These are phyloP conservation scores for Musa itinerans DNA, from an alignment of 176 grass and related monocot species.

Conservation along the genomic window DNA sequence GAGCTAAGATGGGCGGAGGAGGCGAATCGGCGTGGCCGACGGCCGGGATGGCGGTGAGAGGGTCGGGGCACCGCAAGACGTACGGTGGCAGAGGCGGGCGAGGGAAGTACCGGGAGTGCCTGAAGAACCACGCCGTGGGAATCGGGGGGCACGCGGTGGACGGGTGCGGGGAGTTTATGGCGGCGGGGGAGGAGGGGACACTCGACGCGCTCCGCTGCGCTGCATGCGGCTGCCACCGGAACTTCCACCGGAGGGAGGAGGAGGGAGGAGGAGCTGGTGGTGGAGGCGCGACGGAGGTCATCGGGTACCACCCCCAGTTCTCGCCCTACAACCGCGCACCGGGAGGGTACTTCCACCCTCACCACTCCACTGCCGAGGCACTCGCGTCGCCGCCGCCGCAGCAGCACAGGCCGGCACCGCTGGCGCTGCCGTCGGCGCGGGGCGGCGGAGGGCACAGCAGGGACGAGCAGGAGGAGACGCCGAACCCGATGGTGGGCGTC, in stretches of 20 bases:
- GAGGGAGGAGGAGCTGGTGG: neutral
- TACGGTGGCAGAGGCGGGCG: neutral
- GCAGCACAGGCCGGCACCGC: neutral
- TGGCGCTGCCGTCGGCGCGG: conserved; percentile 7
- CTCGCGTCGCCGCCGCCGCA: neutral
- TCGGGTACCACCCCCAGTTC: conserved; percentile 12
- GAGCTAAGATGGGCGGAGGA: conserved; percentile 5
- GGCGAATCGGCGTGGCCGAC: neutral
- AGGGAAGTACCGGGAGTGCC: conserved; percentile 16
- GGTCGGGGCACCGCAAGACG: neutral
- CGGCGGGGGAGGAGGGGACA: conserved; percentile 12
- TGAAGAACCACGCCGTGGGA: conserved; percentile 18
- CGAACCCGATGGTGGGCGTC: conserved; percentile 10
- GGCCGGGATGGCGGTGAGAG: neutral
- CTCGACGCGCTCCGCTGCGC: conserved; percentile 21
- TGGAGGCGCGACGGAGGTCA: neutral
- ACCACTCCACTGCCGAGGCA: neutral
- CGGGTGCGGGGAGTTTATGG: conserved; percentile 20
- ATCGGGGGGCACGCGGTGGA: conserved; percentile 15
- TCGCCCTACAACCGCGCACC: conserved; percentile 3
- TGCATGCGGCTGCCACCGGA: conserved; percentile 18
- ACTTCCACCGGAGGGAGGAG: conserved; percentile 14
- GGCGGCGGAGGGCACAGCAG: conserved; percentile 5
- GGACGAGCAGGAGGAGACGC: conserved; percentile 14
- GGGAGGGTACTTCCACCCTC: neutral